These are phyloP conservation scores for Russula griseocarnosa DNA, from an alignment of 768 basidiomycete genomes.

Conservation along the genomic window DNA sequence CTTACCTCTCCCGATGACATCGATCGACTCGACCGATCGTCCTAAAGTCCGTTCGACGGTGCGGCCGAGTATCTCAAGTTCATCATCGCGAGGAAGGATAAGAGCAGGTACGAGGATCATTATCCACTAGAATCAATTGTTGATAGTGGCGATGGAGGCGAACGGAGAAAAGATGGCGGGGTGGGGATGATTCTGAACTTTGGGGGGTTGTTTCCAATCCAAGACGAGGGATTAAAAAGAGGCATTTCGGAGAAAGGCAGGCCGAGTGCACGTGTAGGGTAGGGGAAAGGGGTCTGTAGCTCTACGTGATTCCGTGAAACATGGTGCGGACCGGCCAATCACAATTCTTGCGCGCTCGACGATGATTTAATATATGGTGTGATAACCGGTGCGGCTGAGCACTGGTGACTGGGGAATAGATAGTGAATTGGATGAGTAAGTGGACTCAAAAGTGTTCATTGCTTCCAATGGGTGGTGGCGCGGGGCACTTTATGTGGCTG, in stretches of 20 bases:
- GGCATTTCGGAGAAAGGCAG: background rate
- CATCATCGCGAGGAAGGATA: constrained; percentile 19
- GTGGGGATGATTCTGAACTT: background rate
- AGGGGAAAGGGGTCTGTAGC: background rate
- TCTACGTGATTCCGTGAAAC: background rate
- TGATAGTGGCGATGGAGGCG: background rate
- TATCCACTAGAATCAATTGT: background rate
- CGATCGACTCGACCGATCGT: constrained; percentile 28
- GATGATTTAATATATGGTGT: too few species aligned
- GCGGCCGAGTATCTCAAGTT: constrained; percentile 29
- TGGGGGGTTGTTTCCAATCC: background rate
- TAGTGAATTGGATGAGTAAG: too few species aligned
- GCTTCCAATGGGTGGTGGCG: too few species aligned
- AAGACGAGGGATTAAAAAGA: constrained; percentile 6
- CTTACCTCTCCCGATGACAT: constrained; percentile 31
- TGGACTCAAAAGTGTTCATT: too few species aligned
- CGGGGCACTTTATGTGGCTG: too few species aligned
- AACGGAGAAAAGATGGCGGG: background rate
- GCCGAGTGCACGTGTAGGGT: background rate
- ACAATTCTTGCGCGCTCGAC: too few species aligned
- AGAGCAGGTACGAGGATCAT: constrained; percentile 21
- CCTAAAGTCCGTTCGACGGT: constrained; percentile 26
- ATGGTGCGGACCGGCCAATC: too few species aligned
- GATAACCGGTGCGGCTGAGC: too few species aligned
- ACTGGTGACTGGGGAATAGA: too few species aligned